phyloP scores from a whole-genome alignment of 2,329 filamentous ascomycete species.

The Venturia pyrina region DNA sequence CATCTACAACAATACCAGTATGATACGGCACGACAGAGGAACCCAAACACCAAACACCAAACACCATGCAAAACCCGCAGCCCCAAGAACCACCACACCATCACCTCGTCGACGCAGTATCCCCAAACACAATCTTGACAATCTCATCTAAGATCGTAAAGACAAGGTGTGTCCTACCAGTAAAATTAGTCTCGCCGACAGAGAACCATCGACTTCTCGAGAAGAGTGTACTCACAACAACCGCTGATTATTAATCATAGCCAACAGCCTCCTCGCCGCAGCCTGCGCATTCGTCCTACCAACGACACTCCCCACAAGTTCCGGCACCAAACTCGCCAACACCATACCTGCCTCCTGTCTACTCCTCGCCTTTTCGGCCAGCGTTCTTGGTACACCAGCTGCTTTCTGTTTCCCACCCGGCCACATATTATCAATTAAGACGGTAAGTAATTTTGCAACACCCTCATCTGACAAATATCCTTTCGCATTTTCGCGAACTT shows the following conservation, averaged over 20 bases:
- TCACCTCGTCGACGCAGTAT: slow-evolving; percentile 4
- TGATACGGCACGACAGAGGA: not conserved
- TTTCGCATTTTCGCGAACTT: slow-evolving; percentile 77
- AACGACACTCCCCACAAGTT: slow-evolving; percentile 86
- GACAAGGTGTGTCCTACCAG: slow-evolving; percentile 36
- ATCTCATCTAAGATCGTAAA: slow-evolving; percentile 41
- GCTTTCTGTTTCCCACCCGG: slow-evolving; percentile 52
- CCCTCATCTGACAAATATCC: slow-evolving; percentile 67
- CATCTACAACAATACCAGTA: not conserved
- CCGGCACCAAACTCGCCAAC: slow-evolving; percentile 80
- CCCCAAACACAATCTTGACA: slow-evolving; percentile 32
- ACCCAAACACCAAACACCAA: not conserved
- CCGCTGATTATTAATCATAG: slow-evolving; percentile 80
- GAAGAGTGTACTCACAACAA: slow-evolving; percentile 60
- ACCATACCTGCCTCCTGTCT: slow-evolving; percentile 81
- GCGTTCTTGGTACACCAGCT: slow-evolving; percentile 47
- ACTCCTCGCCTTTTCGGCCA: slow-evolving; percentile 66
- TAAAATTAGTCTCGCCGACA: slow-evolving; percentile 19
- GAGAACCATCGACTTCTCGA: too few relatives aligned
- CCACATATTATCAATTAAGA: slow-evolving; percentile 74
- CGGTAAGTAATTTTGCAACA: slow-evolving; percentile 62
- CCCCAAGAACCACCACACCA: not conserved
- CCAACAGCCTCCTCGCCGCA: slow-evolving; percentile 79
- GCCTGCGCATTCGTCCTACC: slow-evolving; percentile 84
- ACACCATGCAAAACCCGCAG: slow-evolving; percentile 1